Conservation (phyloP, 139 green algal genomes). For the Micractinium sp. region DNA sequence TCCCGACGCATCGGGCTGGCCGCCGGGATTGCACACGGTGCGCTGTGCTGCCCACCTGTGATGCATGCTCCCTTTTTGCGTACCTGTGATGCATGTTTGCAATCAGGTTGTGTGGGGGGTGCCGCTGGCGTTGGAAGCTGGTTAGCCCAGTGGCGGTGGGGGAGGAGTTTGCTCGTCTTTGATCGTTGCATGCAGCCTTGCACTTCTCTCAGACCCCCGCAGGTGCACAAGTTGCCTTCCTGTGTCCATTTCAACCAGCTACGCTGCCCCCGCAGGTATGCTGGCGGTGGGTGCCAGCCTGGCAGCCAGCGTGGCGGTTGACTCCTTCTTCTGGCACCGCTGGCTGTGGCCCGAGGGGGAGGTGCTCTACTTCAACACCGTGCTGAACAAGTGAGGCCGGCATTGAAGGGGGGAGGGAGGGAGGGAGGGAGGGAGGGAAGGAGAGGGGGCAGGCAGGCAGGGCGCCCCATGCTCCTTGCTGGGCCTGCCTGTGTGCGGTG, state of each 20-base stretch:
- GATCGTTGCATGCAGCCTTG: no score
- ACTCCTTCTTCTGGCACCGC: conserved; percentile 79
- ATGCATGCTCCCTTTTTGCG: no score
- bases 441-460: not conserved
- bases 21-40: conserved; percentile 16
- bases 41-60: no score
- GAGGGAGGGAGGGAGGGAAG: not conserved
- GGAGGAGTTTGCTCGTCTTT: no score
- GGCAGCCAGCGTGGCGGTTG: conserved; percentile 57
- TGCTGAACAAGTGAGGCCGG: conserved; percentile 62
- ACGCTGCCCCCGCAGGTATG: not conserved
- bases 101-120: no score
- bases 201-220: no score
- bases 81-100: no score
- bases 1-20: conserved; percentile 36
- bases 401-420: not conserved
- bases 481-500: no score
- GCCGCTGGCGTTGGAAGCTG: no score
- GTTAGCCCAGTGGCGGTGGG: no score
- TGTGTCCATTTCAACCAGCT: no score
- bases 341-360: conserved; percentile 84
- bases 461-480: not conserved
- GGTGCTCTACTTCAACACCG: conserved; percentile 90
- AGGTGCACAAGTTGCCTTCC: no score
- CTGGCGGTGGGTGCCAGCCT: conserved; percentile 42